These are phyloP conservation scores for Fusarium palustre DNA, from an alignment of 2,329 filamentous ascomycete species.

Conservation along the genomic window DNA sequence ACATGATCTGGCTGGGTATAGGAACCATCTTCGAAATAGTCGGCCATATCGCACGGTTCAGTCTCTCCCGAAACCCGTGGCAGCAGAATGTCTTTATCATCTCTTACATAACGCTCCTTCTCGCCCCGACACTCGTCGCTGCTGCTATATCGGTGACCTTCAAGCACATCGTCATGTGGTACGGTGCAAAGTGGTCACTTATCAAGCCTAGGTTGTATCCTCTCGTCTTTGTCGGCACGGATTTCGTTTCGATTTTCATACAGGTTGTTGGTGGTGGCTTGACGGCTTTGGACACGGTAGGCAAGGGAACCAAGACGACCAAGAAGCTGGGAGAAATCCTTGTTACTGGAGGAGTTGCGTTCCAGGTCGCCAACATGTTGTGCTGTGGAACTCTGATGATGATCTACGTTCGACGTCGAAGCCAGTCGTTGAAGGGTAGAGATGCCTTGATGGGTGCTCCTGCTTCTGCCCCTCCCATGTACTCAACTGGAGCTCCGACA, in stretches of 20 bases:
- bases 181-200: slow-evolving; percentile 55
- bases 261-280: slow-evolving; percentile 41
- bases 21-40: slow-evolving; percentile 56
- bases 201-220: slow-evolving; percentile 59
- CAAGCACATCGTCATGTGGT: slow-evolving; percentile 59
- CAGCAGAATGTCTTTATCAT: slow-evolving; percentile 54
- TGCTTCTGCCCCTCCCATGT: not conserved
- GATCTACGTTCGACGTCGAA: slow-evolving; percentile 26
- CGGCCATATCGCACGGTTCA: slow-evolving; percentile 57
- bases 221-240: slow-evolving; percentile 63
- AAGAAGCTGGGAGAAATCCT: slow-evolving; percentile 31
- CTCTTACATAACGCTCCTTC: slow-evolving; percentile 56
- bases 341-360: slow-evolving; percentile 43
- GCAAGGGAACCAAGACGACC: slow-evolving; percentile 17
- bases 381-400: slow-evolving; percentile 37
- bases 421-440: slow-evolving; percentile 4
- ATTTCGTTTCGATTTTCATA: slow-evolving; percentile 55
- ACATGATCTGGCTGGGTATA: slow-evolving; percentile 51
- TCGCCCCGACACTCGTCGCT: slow-evolving; percentile 58
- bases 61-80: slow-evolving; percentile 56
- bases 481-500: not conserved
- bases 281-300: slow-evolving; percentile 18
- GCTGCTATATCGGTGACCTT: slow-evolving; percentile 61
- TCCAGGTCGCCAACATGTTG: slow-evolving; percentile 47
- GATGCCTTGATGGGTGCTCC: not conserved